Percentiles rank a stretch among this genome's conserved stretches.
These are phyloP conservation scores for Boletales sp. DNA, from an alignment of 768 basidiomycete genomes.

Conservation along the genomic window DNA sequence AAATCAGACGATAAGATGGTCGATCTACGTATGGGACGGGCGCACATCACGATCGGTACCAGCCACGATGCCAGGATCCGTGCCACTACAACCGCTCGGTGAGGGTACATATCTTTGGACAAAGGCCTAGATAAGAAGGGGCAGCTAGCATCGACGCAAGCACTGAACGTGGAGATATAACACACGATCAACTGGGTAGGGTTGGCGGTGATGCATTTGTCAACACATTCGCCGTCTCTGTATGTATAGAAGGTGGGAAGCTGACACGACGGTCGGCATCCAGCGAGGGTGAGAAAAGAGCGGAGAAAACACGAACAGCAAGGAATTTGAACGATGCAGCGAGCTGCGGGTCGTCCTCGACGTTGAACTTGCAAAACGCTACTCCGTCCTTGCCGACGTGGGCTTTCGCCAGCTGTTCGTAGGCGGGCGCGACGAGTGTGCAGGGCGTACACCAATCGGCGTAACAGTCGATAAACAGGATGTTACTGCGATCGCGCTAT, in stretches of 20 bases:
- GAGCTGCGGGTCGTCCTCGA: slow-evolving; percentile 51
- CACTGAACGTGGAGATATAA: neutral
- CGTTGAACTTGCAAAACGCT: slow-evolving; percentile 71
- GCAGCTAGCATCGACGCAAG: neutral
- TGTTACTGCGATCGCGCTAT: no score
- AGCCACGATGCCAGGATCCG: no score
- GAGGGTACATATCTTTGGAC: neutral
- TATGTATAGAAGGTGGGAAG: slow-evolving; percentile 18
- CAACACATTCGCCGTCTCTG: neutral
- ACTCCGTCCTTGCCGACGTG: slow-evolving; percentile 23
- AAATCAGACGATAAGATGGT: neutral
- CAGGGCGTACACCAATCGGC: slow-evolving; percentile 21
- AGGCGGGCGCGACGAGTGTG: slow-evolving; percentile 11
- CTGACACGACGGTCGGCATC: neutral
- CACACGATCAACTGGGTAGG: neutral
- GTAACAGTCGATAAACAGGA: slow-evolving; percentile 17
- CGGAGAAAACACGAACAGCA: slow-evolving; percentile 40
- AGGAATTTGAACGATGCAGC: slow-evolving; percentile 48
- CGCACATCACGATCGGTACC: no score
- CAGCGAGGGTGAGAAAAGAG: no score
- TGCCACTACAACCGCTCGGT: no score
- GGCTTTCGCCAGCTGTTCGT: neutral
- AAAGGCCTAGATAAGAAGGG: neutral
- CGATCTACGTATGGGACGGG: neutral
- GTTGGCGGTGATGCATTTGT: neutral